These are phyloP conservation scores for Sphagnum contortum DNA, from an alignment of 225 moss, liverwort and hornwort genomes.

Conservation along the genomic window DNA sequence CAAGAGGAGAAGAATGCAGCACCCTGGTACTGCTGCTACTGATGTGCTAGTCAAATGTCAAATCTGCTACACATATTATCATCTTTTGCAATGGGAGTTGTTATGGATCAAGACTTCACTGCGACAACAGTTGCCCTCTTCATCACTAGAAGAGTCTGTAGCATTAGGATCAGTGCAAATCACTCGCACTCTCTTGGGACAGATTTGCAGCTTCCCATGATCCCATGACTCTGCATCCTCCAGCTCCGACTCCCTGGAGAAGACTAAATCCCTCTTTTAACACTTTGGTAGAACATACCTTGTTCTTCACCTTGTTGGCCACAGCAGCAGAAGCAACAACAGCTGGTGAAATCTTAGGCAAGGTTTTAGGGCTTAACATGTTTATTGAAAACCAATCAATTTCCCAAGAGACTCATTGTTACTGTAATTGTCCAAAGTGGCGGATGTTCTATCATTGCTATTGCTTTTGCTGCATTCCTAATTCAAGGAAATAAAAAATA, in stretches of 20 bases:
- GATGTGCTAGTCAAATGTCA: constrained; percentile 11
- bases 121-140: constrained; percentile 29
- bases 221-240: constrained; percentile 8
- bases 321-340: too few relatives aligned
- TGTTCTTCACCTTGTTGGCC: constrained; percentile 3
- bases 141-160: constrained; percentile 44
- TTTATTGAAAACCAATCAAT: not conserved
- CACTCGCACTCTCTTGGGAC: constrained; percentile 38
- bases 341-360: not conserved
- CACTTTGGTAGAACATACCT: constrained; percentile 16
- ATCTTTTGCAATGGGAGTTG: constrained; percentile 9
- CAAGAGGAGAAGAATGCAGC: constrained; percentile 10
- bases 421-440: too few relatives aligned
- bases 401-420: not conserved
- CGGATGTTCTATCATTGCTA: too few relatives aligned
- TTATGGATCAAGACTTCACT: constrained; percentile 4
- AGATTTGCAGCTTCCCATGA: constrained; percentile 8
- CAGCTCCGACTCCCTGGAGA: constrained; percentile 33
- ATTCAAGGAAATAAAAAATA: too few relatives aligned
- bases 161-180: constrained; percentile 58
- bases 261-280: constrained; percentile 20
- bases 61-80: constrained; percentile 22
- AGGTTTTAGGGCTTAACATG: constrained; percentile 37
- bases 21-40: not conserved
- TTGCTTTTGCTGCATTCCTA: too few relatives aligned